Evolutionary conservation across 2,329 filamentous ascomycete species (phyloP).

Genomic region (Monosporascus sp.): DNA sequence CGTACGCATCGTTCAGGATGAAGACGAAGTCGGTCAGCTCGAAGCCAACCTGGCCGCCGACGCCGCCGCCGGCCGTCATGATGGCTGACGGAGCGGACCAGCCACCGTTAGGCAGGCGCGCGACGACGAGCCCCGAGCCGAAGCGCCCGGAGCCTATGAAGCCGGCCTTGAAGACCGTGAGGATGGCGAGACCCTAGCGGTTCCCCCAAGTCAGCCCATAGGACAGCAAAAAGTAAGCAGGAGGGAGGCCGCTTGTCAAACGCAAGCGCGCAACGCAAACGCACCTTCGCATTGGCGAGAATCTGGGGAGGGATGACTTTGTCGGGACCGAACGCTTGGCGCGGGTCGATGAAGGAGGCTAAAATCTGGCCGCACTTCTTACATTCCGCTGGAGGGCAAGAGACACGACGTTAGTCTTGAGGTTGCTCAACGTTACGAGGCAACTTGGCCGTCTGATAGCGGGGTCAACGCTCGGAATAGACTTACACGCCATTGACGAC

Average conservation of each 20-base stretch:
- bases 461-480: neutral
- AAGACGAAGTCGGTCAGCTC: constrained; percentile 95
- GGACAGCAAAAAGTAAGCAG: constrained; percentile 1
- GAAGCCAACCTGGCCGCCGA: constrained; percentile 82
- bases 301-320: constrained; percentile 93
- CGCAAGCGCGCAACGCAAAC: constrained; percentile 6
- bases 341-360: constrained; percentile 87
- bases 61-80: constrained; percentile 73
- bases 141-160: constrained; percentile 80
- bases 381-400: constrained; percentile 69
- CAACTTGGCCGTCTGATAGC: too few relatives aligned
- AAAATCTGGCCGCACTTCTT: constrained; percentile 96
- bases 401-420: constrained; percentile 10
- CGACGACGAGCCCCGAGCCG: constrained; percentile 77
- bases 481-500: constrained; percentile 64
- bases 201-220: constrained; percentile 3
- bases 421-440: neutral
- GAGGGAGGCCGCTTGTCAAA: constrained; percentile 4
- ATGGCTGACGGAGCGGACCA: constrained; percentile 84
- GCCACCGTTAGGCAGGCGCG: constrained; percentile 67
- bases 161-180: constrained; percentile 82
- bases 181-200: constrained; percentile 68
- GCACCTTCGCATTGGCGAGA: constrained; percentile 84
- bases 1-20: constrained; percentile 86
- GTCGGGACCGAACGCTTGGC: constrained; percentile 89